These are phyloP conservation scores for Leishmania arabica DNA, from an alignment of 208 protist species.

Conservation along the genomic window DNA sequence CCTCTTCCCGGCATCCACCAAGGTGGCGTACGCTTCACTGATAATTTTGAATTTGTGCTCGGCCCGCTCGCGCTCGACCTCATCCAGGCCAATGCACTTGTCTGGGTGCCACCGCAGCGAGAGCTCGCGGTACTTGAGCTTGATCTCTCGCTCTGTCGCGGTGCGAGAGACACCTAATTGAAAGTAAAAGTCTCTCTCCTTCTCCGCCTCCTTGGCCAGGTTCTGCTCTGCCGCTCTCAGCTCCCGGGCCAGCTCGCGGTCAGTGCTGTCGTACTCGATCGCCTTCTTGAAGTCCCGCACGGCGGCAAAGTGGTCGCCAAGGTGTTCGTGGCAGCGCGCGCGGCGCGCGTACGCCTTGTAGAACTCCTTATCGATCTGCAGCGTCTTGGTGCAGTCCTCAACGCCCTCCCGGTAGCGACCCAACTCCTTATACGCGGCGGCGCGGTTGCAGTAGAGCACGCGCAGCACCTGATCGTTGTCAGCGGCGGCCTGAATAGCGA, in stretches of 20 bases:
- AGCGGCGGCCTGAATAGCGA: conserved; percentile 60
- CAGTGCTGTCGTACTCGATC: conserved; percentile 64
- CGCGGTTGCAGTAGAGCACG: conserved; percentile 93
- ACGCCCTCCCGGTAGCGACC: conserved; percentile 84
- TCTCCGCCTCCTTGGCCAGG: conserved; percentile 76
- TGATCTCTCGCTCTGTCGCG: conserved; percentile 80
- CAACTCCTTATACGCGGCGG: conserved; percentile 89
- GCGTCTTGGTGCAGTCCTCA: conserved; percentile 88
- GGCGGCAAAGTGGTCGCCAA: conserved; percentile 81
- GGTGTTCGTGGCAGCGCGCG: conserved; percentile 80
- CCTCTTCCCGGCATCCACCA: conserved; percentile 74
- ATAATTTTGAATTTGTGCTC: conserved; percentile 93
- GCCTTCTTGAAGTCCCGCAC: conserved; percentile 89
- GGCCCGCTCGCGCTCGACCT: conserved; percentile 66
- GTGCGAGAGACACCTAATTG: conserved; percentile 75
- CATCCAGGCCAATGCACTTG: conserved; percentile 79
- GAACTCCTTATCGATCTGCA: conserved; percentile 83
- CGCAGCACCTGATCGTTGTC: conserved; percentile 85
- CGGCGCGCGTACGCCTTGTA: conserved; percentile 91
- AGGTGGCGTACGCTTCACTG: conserved; percentile 81
- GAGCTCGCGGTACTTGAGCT: conserved; percentile 87
- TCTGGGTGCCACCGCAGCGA: conserved; percentile 92
- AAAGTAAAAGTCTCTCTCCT: conserved; percentile 90
- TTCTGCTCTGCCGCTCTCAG: conserved; percentile 68
- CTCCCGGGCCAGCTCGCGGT: conserved; percentile 74